Evolutionary conservation across 345 rosid species (phyloP), one percentile per base, ranked within the genome.

Genomic region (Litchi chinensis): DNA sequence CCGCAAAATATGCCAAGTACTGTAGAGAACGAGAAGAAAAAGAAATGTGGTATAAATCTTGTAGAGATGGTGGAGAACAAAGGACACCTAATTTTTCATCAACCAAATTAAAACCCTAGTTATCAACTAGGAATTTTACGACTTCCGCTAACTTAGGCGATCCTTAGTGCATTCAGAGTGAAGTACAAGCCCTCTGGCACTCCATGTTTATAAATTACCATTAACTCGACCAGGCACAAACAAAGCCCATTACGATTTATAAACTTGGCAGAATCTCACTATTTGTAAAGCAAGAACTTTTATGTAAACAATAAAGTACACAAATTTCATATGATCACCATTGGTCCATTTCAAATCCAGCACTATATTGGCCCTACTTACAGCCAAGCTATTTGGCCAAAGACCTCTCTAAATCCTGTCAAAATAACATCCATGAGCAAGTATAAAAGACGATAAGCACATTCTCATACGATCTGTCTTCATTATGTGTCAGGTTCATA

Each of bases 161-260:
- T 13, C 40, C 19, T 63, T 57, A 37, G 43, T 3, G 75, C 24
- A 54, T 52, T 56, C 32, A 68, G 18, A n/a, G 56, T 43, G 5
- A 32, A 60, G 43, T 64, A 73, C 73, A 73, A 18, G 60, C 37
- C 67, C 8, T 65, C 26, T 52, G 28, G 18, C 56, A 18, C 57
- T 59, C 40, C 59, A 10, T 40, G 73, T 69, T 79, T 32, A 43
- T 43, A 65, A 26, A 79, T 64, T 13, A 72, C 79, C 59, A 11
- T 5, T 46, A 46, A 46, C 52, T 46, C 5, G 52, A 46, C 37
- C 37, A 32, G 3, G 37, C 5, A 46, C 52, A 46, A 46, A 46
- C 52, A 46, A 46, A 46, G 52, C 52, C 12, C 52, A 46, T 46
- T 8, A 46, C 5, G 12, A 46, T 7, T 7, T 11, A 46, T 46